Base-by-base conservation (phyloP, 768 basidiomycete species). In the Paxillus involutus region DNA sequence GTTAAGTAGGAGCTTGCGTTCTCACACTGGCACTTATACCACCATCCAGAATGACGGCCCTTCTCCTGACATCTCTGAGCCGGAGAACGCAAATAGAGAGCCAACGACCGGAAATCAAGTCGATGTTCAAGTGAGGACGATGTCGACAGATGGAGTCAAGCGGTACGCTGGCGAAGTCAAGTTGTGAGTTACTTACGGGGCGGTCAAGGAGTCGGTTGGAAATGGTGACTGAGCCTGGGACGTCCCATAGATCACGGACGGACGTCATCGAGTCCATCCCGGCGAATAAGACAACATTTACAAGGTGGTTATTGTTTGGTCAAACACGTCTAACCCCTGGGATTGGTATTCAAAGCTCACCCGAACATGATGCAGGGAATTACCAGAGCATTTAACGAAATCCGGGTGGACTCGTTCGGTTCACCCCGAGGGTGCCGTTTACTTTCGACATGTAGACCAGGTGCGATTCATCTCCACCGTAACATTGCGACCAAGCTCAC, bases 391-490 rank as follows among this genome's bases (percentile, higher is more conserved):
- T 33, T 10, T 40, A 3, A 37, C 30, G 12, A 62, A 59, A 10
- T 3, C 19, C 9, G 74, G 69, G 0, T 85, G 83, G 83, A 62
- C 51, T 7, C 58, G 72, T 4, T 66, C 68, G 32, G 62, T 69
- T 3, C 82, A 84, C 62, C 81, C 82, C 0, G 82, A 85, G 66
- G 83, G 83, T 6, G 74, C 74, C 6, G 70, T 77, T 21, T 85
- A 84, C 60, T 84, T 77, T 71, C 57, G 69, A 81, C 46, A 29
- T 54, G 41, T 54, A 65, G 6, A 72, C 73, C 10, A 10, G 2
- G 63, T 80, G 80, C 40, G 0, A 68, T 49, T 32, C 12, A 6
- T 29, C 12, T 29, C 3, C 9, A 32, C 5, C 3, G 1, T 12
- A 4, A 29, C n/a, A 39, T 10, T 33, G 16, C 11, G 16, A 29